Evolutionary conservation across 768 basidiomycete species (phyloP).

Genomic region (Boletellus emodensis): DNA sequence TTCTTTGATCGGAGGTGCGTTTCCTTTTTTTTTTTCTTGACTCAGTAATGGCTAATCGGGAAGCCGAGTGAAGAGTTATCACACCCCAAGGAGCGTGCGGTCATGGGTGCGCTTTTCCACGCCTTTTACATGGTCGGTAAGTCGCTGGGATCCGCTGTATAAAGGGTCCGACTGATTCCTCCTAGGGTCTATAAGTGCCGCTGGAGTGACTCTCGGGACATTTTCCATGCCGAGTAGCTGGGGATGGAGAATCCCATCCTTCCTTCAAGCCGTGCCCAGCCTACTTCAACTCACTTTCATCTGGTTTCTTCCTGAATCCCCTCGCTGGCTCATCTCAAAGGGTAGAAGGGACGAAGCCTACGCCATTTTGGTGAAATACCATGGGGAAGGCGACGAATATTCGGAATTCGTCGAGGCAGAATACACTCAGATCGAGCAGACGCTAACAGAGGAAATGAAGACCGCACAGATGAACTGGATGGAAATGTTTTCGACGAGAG

Average conservation of each 20-base stretch:
- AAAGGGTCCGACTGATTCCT: neutral
- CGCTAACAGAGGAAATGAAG: slow-evolving; percentile 35
- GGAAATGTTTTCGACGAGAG: slow-evolving; percentile 1
- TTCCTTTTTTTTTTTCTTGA: too few relatives aligned
- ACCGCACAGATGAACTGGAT: neutral
- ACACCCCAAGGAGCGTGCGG: slow-evolving; percentile 11
- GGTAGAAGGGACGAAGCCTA: slow-evolving; percentile 48
- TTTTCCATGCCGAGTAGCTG: slow-evolving; percentile 54
- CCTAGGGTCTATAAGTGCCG: slow-evolving; percentile 31
- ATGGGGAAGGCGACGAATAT: slow-evolving; percentile 49
- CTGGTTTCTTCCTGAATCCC: slow-evolving; percentile 58
- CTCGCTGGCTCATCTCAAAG: slow-evolving; percentile 58
- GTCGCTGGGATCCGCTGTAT: neutral
- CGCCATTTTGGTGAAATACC: slow-evolving; percentile 50
- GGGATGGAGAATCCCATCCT: slow-evolving; percentile 62
- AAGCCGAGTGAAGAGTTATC: slow-evolving; percentile 5
- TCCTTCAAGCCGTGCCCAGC: slow-evolving; percentile 53
- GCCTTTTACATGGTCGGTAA: slow-evolving; percentile 2
- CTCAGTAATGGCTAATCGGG: too few relatives aligned
- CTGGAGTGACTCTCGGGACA: slow-evolving; percentile 56
- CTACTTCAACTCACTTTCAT: slow-evolving; percentile 51
- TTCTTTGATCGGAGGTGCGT: slow-evolving; percentile 7
- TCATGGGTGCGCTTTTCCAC: neutral
- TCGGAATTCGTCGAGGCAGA: slow-evolving; percentile 58
- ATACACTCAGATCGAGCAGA: slow-evolving; percentile 53